Percentiles rank a stretch among this genome's conserved stretches.
These are phyloP conservation scores for Pyrus hybrid DNA, from an alignment of 331 rosid genomes.

Conservation along the genomic window DNA sequence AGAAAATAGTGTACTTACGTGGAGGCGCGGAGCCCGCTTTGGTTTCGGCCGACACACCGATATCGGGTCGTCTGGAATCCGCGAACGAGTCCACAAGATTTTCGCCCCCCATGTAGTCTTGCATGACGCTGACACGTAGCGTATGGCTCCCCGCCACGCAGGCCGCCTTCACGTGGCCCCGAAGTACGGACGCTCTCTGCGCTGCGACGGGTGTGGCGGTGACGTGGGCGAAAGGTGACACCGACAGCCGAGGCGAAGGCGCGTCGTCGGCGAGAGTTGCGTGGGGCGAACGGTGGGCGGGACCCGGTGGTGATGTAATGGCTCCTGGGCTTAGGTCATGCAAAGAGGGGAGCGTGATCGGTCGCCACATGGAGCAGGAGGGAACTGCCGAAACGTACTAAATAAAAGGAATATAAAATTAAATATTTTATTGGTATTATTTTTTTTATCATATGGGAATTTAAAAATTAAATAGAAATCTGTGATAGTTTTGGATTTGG, in stretches of 20 bases:
- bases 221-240: conserved; percentile 22
- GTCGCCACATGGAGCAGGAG: background rate
- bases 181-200: background rate
- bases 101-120: background rate
- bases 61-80: conserved; percentile 2
- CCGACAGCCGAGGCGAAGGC: background rate
- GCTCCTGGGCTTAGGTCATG: background rate
- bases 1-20: conserved; percentile 2
- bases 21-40: conserved; percentile 26
- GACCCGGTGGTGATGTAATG: background rate
- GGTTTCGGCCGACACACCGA: background rate
- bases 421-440: background rate
- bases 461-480: background rate
- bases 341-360: background rate
- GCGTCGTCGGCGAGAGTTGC: background rate
- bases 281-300: background rate
- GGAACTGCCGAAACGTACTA: background rate
- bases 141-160: background rate
- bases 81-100: background rate
- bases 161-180: conserved; percentile 1
- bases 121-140: background rate
- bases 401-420: background rate
- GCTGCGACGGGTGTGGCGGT: conserved; percentile 15
- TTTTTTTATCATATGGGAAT: background rate
- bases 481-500: background rate